Percentiles rank a stretch among this genome's conserved stretches.
Evolutionary conservation across 1,284 basidiomycete genomes (phyloP).

Genomic region (Ustilago loliicola): DNA sequence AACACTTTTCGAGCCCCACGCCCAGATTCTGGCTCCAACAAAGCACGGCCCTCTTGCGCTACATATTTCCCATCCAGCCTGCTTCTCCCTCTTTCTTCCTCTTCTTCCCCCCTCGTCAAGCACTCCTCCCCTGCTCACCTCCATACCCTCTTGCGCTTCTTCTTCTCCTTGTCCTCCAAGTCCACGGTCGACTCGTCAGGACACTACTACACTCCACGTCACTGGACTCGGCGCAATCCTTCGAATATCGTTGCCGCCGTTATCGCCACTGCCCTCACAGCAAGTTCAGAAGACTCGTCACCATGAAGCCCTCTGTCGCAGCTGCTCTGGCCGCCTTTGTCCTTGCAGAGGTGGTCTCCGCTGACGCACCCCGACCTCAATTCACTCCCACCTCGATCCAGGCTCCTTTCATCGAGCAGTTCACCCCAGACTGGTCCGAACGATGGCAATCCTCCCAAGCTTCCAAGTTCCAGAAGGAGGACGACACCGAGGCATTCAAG

Average conservation of each 20-base stretch:
- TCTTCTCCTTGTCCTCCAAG: neutral
- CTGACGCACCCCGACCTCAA: constrained; percentile 40
- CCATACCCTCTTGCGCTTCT: neutral
- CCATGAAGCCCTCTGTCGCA: constrained; percentile 47
- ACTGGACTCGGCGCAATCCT: neutral
- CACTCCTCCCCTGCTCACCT: constrained; percentile 9
- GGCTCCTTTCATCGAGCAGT: constrained; percentile 98
- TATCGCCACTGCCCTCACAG: neutral
- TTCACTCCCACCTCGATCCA: constrained; percentile 82
- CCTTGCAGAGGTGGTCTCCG: constrained; percentile 41
- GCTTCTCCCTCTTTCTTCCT: neutral
- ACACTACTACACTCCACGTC: constrained; percentile 1
- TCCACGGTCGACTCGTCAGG: constrained; percentile 3
- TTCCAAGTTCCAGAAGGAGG: constrained; percentile 79
- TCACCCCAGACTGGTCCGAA: constrained; percentile 87
- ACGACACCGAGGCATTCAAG: constrained; percentile 76
- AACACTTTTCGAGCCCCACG: constrained; percentile 10
- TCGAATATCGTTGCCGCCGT: neutral
- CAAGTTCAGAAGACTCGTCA: neutral
- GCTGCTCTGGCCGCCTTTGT: constrained; percentile 49
- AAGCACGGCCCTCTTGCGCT: constrained; percentile 33
- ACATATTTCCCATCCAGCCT: constrained; percentile 12
- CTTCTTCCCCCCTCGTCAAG: constrained; percentile 5
- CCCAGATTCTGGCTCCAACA: constrained; percentile 11
- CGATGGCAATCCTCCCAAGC: constrained; percentile 97